phyloP scores from a whole-genome alignment of 805 yeast species.

The Barnettozyma californica region DNA sequence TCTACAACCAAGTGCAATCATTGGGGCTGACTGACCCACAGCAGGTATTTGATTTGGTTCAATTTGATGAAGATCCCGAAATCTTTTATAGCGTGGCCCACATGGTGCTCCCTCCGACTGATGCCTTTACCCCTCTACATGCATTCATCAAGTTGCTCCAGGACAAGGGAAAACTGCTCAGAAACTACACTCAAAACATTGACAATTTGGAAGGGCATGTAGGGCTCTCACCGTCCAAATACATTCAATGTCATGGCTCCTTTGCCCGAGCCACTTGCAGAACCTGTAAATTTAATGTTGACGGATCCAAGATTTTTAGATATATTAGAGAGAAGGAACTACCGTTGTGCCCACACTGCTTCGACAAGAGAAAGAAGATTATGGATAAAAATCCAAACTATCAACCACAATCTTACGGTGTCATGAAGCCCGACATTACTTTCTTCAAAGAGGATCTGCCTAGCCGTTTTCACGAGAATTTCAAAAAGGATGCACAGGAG shows the following conservation, averaged over 20 bases:
- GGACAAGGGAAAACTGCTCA: constrained; percentile 67
- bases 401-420: constrained; percentile 55
- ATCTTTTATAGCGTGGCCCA: constrained; percentile 85
- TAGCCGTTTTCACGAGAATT: constrained; percentile 52
- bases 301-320: constrained; percentile 60
- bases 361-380: constrained; percentile 34
- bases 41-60: constrained; percentile 72
- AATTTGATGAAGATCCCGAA: constrained; percentile 71
- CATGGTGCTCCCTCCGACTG: constrained; percentile 72
- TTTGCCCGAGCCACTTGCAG: constrained; percentile 84
- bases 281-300: constrained; percentile 61
- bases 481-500: constrained; percentile 51
- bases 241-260: constrained; percentile 90
- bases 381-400: constrained; percentile 25
- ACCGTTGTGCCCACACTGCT: constrained; percentile 71
- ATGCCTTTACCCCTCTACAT: constrained; percentile 70
- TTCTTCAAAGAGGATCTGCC: constrained; percentile 88
- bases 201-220: constrained; percentile 83
- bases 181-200: constrained; percentile 89
- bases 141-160: constrained; percentile 69
- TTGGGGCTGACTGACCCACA: constrained; percentile 83
- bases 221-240: constrained; percentile 58
- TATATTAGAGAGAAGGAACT: constrained; percentile 54
- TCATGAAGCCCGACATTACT: constrained; percentile 88
- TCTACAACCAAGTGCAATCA: constrained; percentile 62